phyloP scores from a whole-genome alignment of 768 basidiomycete species.

The Saitozyma podzolica region DNA sequence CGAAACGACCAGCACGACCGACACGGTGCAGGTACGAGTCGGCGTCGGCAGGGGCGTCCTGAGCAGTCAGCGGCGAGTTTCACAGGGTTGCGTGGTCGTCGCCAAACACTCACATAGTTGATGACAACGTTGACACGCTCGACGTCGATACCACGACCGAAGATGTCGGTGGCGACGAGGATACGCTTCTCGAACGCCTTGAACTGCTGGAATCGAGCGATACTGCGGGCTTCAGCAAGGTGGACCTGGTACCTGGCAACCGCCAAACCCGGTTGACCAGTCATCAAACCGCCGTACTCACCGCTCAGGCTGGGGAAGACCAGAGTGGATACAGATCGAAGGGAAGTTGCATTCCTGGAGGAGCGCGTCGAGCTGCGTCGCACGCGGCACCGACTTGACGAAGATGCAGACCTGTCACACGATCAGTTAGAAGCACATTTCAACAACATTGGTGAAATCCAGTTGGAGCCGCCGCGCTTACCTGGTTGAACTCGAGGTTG shows the following conservation, averaged over 20 bases:
- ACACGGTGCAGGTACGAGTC: slow-evolving; percentile 99
- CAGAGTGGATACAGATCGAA: slow-evolving; percentile 95
- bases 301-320: slow-evolving; percentile 93
- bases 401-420: slow-evolving; percentile 88
- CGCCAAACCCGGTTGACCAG: too few species aligned
- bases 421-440: not conserved
- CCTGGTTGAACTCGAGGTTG: slow-evolving; percentile 97
- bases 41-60: slow-evolving; percentile 90
- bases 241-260: too few species aligned
- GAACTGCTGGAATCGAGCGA: slow-evolving; percentile 93
- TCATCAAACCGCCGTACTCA: slow-evolving; percentile 54
- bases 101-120: slow-evolving; percentile 65
- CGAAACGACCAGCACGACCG: slow-evolving; percentile 97
- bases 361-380: slow-evolving; percentile 92
- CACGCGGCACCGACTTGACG: slow-evolving; percentile 95
- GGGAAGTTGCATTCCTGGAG: slow-evolving; percentile 98
- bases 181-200: slow-evolving; percentile 99
- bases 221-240: slow-evolving; percentile 58
- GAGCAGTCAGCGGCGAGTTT: slow-evolving; percentile 1
- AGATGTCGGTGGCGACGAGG: slow-evolving; percentile 97
- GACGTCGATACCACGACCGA: slow-evolving; percentile 98
- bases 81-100: not conserved
- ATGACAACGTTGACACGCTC: slow-evolving; percentile 99
- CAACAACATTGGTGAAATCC: too few species aligned
- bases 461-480: slow-evolving; percentile 46